A percentile compares a stretch with the other conserved stretches of the same genome.
Conservation (phyloP, 345 rosid genomes). For the Eucalyptus sp. region DNA sequence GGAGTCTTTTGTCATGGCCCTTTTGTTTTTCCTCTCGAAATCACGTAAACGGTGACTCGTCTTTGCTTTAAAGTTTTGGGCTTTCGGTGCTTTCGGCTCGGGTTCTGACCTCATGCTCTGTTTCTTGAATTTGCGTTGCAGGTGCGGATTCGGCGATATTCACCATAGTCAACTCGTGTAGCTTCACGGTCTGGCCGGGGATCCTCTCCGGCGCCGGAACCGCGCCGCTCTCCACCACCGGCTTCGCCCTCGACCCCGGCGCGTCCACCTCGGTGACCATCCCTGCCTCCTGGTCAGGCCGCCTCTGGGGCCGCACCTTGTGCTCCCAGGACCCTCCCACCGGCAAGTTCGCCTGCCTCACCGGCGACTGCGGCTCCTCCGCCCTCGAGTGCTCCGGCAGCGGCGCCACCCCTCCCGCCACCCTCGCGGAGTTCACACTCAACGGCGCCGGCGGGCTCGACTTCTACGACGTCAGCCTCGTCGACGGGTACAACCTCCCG, state of each 20-base stretch:
- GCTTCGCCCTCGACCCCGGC: constrained; percentile 35
- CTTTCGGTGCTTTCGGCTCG: neutral
- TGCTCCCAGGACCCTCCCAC: constrained; percentile 43
- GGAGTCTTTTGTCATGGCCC: neutral
- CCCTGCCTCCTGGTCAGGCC: constrained; percentile 58
- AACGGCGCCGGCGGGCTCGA: constrained; percentile 35
- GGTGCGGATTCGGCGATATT: constrained; percentile 16
- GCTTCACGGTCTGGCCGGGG: constrained; percentile 61
- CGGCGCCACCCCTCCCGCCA: constrained; percentile 48
- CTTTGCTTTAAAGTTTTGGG: fast-evolving
- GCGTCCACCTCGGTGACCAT: constrained; percentile 16
- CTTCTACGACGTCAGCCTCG: constrained; percentile 64
- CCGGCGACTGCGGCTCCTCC: constrained; percentile 51
- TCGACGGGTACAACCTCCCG: constrained; percentile 67
- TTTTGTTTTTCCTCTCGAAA: neutral
- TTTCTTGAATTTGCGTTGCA: neutral
- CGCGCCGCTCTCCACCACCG: constrained; percentile 36
- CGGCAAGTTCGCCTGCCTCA: constrained; percentile 46
- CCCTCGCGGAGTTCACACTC: constrained; percentile 49
- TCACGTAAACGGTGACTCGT: neutral
- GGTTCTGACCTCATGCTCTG: neutral
- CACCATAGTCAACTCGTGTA: constrained; percentile 41
- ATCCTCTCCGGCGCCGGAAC: constrained; percentile 52
- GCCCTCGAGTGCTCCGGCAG: constrained; percentile 32
- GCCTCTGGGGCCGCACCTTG: constrained; percentile 58